A percentile compares a stretch with the other conserved stretches of the same genome.
These are phyloP conservation scores for Podaxis sp. DNA, from an alignment of 768 basidiomycete species.

Conservation along the genomic window DNA sequence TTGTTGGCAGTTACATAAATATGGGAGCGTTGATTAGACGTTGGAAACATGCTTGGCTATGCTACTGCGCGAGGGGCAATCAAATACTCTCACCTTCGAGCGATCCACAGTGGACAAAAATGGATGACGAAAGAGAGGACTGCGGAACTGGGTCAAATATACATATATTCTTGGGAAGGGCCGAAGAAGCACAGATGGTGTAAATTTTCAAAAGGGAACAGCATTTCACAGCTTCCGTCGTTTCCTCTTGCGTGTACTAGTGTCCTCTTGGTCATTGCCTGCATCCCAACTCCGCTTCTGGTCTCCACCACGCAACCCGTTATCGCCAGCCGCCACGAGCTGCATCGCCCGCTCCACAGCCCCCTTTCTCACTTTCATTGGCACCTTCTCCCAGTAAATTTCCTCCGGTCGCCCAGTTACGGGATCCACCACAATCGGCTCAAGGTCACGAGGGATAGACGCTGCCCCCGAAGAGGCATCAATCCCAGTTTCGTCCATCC, in stretches of 20 bases:
- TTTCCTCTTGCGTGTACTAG: neutral
- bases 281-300: neutral
- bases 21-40: no score
- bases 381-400: conserved; percentile 80
- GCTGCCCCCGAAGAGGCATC: conserved; percentile 11
- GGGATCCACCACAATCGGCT: conserved; percentile 48
- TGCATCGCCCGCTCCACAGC: conserved; percentile 53
- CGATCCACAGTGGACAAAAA: no score
- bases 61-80: no score
- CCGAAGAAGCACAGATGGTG: no score
- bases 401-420: conserved; percentile 65
- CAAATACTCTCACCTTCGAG: no score
- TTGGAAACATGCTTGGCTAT: no score
- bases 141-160: no score
- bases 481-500: conserved; percentile 55
- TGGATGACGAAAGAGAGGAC: no score
- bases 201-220: no score
- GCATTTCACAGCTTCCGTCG: neutral
- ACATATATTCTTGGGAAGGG: no score
- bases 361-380: conserved; percentile 63
- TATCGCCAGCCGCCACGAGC: neutral
- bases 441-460: neutral
- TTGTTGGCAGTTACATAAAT: no score
- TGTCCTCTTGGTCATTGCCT: neutral
- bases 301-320: neutral